phyloP scores from a whole-genome alignment of 768 basidiomycete genomes.

The Pisolithus albus region DNA sequence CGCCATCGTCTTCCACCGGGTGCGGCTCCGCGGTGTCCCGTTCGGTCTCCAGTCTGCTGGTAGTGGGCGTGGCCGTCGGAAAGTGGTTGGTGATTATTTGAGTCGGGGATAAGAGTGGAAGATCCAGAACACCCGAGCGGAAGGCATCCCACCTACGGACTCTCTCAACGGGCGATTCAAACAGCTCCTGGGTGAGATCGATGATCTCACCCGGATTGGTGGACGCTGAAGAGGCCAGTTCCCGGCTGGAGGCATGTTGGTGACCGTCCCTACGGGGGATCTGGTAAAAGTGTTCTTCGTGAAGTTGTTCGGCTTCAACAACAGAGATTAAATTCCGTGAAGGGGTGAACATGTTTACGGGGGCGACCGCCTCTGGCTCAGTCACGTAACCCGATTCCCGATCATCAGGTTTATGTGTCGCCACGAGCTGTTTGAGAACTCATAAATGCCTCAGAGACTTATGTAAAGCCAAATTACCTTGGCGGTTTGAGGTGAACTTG shows the following conservation, averaged over 20 bases:
- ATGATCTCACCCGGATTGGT: slow-evolving; percentile 1
- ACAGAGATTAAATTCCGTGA: not conserved
- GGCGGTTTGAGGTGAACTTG: not conserved
- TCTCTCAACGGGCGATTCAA: not conserved
- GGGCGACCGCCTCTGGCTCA: not conserved
- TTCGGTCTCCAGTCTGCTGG: not conserved
- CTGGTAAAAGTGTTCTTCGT: not conserved
- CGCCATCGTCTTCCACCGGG: not conserved
- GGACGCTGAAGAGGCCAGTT: not conserved
- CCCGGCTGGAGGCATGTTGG: not conserved
- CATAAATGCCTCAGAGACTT: not conserved
- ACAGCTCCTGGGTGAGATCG: slow-evolving; percentile 5
- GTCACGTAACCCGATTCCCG: not conserved
- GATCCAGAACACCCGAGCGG: slow-evolving; percentile 18
- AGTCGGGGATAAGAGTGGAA: slow-evolving; percentile 7
- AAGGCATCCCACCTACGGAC: slow-evolving; percentile 18
- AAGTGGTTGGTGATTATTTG: not conserved
- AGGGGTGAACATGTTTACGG: not conserved
- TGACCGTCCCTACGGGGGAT: not conserved
- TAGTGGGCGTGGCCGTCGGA: not conserved
- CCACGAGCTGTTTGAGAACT: not conserved
- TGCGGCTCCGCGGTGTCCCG: not conserved
- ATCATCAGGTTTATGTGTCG: not conserved
- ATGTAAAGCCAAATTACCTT: not conserved
- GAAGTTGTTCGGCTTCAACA: too few relatives aligned